These are phyloP conservation scores for Penicillium goetzii DNA, from an alignment of 495 filamentous ascomycete genomes.

Conservation along the genomic window DNA sequence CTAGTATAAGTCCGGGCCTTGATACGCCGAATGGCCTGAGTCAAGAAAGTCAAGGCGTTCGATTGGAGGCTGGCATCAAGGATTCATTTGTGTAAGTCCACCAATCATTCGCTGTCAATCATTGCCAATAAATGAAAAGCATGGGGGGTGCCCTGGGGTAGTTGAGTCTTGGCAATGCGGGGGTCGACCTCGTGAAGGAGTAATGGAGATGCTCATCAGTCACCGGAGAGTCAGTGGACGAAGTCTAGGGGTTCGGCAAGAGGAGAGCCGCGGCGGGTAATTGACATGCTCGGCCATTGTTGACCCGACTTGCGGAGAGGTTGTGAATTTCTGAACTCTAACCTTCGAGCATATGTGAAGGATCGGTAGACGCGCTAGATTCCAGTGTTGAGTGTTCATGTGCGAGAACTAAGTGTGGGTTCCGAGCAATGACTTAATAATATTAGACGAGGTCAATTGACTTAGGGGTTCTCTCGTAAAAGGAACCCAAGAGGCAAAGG, in stretches of 20 bases:
- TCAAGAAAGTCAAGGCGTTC: background rate
- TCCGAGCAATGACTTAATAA: background rate
- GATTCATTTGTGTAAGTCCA: slow-evolving; percentile 9
- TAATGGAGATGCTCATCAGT: background rate
- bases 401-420: background rate
- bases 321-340: background rate
- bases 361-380: too few relatives aligned
- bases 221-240: slow-evolving; percentile 5
- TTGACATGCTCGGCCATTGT: background rate
- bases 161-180: slow-evolving; percentile 25
- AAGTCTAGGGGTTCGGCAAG: slow-evolving; percentile 10
- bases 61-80: background rate
- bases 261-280: background rate
- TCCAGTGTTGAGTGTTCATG: background rate
- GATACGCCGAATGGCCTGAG: slow-evolving; percentile 5
- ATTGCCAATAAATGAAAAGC: background rate
- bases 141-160: background rate
- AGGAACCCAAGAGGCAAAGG: too few relatives aligned
- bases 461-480: background rate
- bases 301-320: background rate
- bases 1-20: background rate
- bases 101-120: slow-evolving; percentile 9
- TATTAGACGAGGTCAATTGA: background rate
- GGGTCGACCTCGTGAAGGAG: slow-evolving; percentile 13
- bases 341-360: background rate